These are phyloP conservation scores for Brassica hybrid DNA, from an alignment of 441 rosid genomes.

Conservation along the genomic window DNA sequence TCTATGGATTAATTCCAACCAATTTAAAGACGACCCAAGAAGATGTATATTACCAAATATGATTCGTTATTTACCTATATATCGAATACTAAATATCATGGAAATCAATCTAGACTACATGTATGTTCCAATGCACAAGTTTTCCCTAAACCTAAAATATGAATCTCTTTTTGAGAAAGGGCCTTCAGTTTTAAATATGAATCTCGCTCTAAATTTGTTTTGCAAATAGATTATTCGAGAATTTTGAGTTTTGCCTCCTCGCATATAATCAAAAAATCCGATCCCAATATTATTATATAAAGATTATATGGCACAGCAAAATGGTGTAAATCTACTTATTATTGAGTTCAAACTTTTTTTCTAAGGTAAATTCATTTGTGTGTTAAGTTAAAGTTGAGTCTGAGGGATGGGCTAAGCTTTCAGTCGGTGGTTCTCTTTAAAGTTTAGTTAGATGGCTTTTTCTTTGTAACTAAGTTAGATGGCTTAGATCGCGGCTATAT, in stretches of 20 bases:
- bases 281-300: background rate
- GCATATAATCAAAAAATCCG: background rate
- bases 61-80: background rate
- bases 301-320: background rate
- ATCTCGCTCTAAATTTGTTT: background rate
- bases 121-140: background rate
- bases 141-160: background rate
- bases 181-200: background rate
- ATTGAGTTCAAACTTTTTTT: background rate
- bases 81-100: background rate
- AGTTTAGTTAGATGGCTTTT: background rate
- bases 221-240: background rate
- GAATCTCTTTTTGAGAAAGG: too few species aligned
- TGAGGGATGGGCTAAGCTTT: background rate
- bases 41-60: background rate
- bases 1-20: slow-evolving; percentile 9
- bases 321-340: background rate
- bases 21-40: slow-evolving; percentile 5
- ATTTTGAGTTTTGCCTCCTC: background rate
- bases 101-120: background rate
- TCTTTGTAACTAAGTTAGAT: too few species aligned
- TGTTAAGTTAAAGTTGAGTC: background rate
- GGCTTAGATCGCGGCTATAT: background rate
- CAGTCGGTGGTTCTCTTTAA: background rate
- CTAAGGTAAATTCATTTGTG: too few species aligned